Conservation (phyloP, 2,329 filamentous ascomycete genomes). For the Talaromyces islandicus region DNA sequence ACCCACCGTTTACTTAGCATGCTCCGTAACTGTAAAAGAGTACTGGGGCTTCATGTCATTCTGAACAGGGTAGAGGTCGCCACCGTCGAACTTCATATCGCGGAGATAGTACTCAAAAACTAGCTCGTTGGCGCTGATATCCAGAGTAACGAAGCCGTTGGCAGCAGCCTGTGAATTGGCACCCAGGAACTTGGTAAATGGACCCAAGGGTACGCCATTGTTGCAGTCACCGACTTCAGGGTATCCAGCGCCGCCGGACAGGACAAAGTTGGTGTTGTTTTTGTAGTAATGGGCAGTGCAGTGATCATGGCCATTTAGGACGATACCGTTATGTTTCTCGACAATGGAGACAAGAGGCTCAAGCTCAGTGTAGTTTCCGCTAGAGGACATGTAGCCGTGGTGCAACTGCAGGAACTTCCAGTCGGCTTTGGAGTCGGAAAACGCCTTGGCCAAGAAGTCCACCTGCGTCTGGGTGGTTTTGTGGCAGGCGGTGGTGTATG, state of each 20-base stretch:
- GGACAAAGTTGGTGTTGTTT: slow-evolving; percentile 19
- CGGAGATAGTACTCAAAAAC: slow-evolving; percentile 16
- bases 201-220: slow-evolving; percentile 17
- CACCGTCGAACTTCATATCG: slow-evolving; percentile 15
- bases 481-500: slow-evolving; percentile 17
- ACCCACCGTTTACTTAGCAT: slow-evolving; percentile 2
- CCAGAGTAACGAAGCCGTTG: slow-evolving; percentile 22
- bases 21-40: slow-evolving; percentile 12
- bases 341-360: slow-evolving; percentile 17
- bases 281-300: slow-evolving; percentile 19
- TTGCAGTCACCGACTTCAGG: slow-evolving; percentile 18
- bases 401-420: slow-evolving; percentile 22
- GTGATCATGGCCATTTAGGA: slow-evolving; percentile 22
- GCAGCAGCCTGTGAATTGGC: slow-evolving; percentile 16
- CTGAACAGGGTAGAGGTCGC: slow-evolving; percentile 17
- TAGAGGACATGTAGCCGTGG: slow-evolving; percentile 16
- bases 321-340: slow-evolving; percentile 14
- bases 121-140: slow-evolving; percentile 15
- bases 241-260: slow-evolving; percentile 12
- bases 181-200: slow-evolving; percentile 18
- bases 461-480: slow-evolving; percentile 16
- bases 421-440: slow-evolving; percentile 16
- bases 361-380: slow-evolving; percentile 17
- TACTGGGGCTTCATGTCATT: slow-evolving; percentile 17
- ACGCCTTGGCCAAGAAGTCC: slow-evolving; percentile 16